Base-by-base conservation (phyloP, 805 yeast species). In the Metschnikowia baotianmanensis region DNA sequence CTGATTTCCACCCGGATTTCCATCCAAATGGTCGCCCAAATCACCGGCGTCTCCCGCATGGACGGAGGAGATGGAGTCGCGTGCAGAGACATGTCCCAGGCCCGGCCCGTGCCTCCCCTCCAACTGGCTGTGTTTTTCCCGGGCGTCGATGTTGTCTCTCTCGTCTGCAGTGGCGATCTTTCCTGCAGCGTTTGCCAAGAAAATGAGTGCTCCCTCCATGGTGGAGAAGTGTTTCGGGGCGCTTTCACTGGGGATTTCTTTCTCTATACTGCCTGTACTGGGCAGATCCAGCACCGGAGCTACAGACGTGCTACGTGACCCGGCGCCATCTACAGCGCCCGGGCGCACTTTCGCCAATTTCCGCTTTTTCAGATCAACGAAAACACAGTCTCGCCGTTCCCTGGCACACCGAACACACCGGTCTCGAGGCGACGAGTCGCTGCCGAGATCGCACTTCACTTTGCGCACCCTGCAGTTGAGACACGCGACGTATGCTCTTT, bases 401-500 rank as follows among this genome's bases (percentile, higher is more conserved):
- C 97, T 71, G 45, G 75, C 72, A 55, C 98, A 90, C 36, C 97
- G 66, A 2, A 78, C 82, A 69, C 98, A 90, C 3, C 95, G 93
- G 4, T 78, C 80, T 32, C 72, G 70, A 0, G 95, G 95, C 45
- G 74, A 73, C 36, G 80, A 83, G 6, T 80, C 77, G 8, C 82
- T 78, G 2, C 96, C 96, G 50, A 90, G 64, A 57, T 88, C 95
- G 66, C 98, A 90, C 54, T 80, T 81, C 31, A 87, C 86, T 55
- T 90, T 91, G 30, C 95, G 74, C 6, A 80, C 77, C 13, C 96
- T 75, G 58, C 98, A 90, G 62, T 81, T 86, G 35, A 86, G 62
- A 55, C 98, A 90, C 1, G 97, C 97, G 47, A 78, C 74, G 59
- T 86, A 90, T 46, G 80, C 78, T 47, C 96, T 67, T 50, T 69